A percentile compares a stretch with the other conserved stretches of the same genome.
These are phyloP conservation scores for Cordia subcordata DNA, from an alignment of 257 asterid genomes.

Conservation along the genomic window DNA sequence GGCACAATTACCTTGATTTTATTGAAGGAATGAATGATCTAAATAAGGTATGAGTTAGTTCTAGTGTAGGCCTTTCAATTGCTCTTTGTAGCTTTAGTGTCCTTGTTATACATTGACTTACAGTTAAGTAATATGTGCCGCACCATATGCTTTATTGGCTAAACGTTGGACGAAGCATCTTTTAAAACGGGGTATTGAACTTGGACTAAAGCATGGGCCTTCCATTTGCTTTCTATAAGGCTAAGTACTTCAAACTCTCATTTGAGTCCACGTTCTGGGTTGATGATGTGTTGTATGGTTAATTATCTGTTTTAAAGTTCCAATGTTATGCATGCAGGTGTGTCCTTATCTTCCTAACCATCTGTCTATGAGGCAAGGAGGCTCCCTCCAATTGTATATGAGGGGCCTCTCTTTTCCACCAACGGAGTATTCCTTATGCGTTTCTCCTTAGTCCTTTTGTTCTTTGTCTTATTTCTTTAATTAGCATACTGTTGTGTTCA, in stretches of 20 bases:
- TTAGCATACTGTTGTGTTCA: slow-evolving; percentile 8
- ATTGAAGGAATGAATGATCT: slow-evolving; percentile 80
- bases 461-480: slow-evolving; percentile 19
- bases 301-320: slow-evolving; percentile 63
- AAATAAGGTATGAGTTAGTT: slow-evolving; percentile 66
- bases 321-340: slow-evolving; percentile 99
- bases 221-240: slow-evolving; percentile 93
- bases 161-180: slow-evolving; percentile 95
- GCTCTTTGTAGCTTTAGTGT: slow-evolving; percentile 69
- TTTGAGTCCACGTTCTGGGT: slow-evolving; percentile 97
- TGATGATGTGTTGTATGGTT: slow-evolving; percentile 61
- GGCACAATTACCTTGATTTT: slow-evolving; percentile 93
- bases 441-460: slow-evolving; percentile 36
- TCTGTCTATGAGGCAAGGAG: slow-evolving; percentile 91
- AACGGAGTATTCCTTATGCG: slow-evolving; percentile 76
- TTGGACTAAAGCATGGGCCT: slow-evolving; percentile 98
- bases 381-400: slow-evolving; percentile 74
- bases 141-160: slow-evolving; percentile 93
- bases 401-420: slow-evolving; percentile 95
- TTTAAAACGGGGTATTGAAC: slow-evolving; percentile 92
- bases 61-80: slow-evolving; percentile 23
- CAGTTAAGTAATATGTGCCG: slow-evolving; percentile 95
- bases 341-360: slow-evolving; percentile 97
- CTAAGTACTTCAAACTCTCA: slow-evolving; percentile 97
- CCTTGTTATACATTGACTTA: slow-evolving; percentile 81